Evolutionary conservation across 345 rosid species (phyloP).

Genomic region (Acer campestre): DNA sequence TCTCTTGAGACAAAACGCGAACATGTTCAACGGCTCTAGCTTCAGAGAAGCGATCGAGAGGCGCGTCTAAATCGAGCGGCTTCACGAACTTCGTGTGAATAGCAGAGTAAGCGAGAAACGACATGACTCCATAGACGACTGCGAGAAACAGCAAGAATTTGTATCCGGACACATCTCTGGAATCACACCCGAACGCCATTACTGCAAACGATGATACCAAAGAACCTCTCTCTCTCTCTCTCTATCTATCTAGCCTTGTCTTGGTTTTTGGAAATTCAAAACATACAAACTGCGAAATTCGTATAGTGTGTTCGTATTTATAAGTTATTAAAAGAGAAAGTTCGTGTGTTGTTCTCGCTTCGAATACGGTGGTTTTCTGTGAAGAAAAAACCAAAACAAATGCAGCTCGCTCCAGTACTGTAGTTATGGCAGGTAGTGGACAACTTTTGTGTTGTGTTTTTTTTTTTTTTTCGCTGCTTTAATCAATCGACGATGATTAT

Average conservation of each 20-base stretch:
- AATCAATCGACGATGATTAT: background rate
- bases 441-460: background rate
- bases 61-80: slow-evolving; percentile 78
- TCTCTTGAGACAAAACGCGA: slow-evolving; percentile 68
- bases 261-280: background rate
- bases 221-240: background rate
- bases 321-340: background rate
- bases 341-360: background rate
- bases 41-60: slow-evolving; percentile 91
- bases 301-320: background rate
- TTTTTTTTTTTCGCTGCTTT: too few relatives aligned
- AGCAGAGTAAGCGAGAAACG: slow-evolving; percentile 54
- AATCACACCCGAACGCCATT: slow-evolving; percentile 60
- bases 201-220: background rate
- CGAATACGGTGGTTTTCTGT: background rate
- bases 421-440: background rate
- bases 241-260: background rate
- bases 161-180: slow-evolving; percentile 66
- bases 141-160: slow-evolving; percentile 55
- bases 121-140: slow-evolving; percentile 64
- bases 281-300: background rate
- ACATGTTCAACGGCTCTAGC: slow-evolving; percentile 89
- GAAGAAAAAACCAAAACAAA: background rate
- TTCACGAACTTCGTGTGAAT: slow-evolving; percentile 62
- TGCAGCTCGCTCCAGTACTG: background rate